Evolutionary conservation across 495 filamentous ascomycete species (phyloP).

Genomic region (Parmelia sp.): DNA sequence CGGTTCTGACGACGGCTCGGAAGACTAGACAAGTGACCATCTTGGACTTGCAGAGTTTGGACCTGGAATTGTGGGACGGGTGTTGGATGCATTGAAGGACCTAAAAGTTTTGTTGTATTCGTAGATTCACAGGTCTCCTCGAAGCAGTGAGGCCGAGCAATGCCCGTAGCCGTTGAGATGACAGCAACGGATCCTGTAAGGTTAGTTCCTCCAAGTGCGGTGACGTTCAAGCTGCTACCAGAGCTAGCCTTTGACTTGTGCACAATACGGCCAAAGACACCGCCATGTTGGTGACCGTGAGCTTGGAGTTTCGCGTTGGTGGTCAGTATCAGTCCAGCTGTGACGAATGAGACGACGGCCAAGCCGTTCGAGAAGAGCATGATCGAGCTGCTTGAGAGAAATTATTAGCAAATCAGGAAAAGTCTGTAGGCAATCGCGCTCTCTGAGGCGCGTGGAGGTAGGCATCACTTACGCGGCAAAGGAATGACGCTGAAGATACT

Average conservation of each 20-base stretch:
- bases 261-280: conserved; percentile 18
- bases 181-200: neutral
- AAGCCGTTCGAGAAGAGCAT: conserved; percentile 14
- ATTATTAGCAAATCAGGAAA: neutral
- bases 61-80: neutral
- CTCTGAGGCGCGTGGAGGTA: neutral
- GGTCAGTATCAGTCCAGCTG: neutral
- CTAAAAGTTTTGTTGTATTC: neutral
- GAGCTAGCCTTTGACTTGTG: conserved; percentile 14
- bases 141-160: neutral
- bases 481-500: neutral
- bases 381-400: neutral
- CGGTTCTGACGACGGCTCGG: conserved; percentile 6
- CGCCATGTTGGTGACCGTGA: conserved; percentile 27
- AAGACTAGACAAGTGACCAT: neutral
- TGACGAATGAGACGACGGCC: conserved; percentile 12
- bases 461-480: conserved; percentile 5
- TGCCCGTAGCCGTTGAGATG: neutral
- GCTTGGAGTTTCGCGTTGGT: conserved; percentile 20
- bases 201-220: neutral
- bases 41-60: neutral
- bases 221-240: conserved; percentile 12
- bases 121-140: neutral
- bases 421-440: neutral
- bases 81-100: neutral